These are phyloP conservation scores for Scedosporium apiospermum DNA, from an alignment of 2,329 filamentous ascomycete species.

Conservation along the genomic window DNA sequence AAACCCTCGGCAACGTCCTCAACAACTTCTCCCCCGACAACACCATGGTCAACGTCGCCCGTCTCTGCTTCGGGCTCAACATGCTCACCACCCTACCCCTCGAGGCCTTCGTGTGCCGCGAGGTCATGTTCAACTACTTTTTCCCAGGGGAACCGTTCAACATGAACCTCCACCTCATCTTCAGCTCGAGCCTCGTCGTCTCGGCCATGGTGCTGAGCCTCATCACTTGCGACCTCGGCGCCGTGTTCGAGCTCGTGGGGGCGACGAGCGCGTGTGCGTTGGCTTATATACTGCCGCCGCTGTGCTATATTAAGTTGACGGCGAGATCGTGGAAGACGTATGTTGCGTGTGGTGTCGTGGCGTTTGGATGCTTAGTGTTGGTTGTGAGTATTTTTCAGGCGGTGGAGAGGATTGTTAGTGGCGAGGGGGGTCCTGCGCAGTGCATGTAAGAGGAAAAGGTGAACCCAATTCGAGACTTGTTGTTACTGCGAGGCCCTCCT, in stretches of 20 bases:
- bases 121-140: constrained; percentile 87
- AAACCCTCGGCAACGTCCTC: constrained; percentile 87
- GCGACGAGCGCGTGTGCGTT: constrained; percentile 89
- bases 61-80: constrained; percentile 93
- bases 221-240: constrained; percentile 84
- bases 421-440: constrained; percentile 18
- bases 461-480: neutral
- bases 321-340: constrained; percentile 66
- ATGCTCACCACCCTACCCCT: constrained; percentile 96
- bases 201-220: constrained; percentile 68
- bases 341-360: constrained; percentile 61
- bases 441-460: constrained; percentile 15
- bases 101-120: constrained; percentile 94
- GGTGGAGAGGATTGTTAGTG: constrained; percentile 53
- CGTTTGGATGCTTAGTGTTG: constrained; percentile 75
- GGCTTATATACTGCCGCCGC: constrained; percentile 87
- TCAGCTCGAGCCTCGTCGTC: constrained; percentile 76
- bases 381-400: constrained; percentile 68
- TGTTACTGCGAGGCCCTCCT: too few relatives aligned
- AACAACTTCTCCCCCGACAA: constrained; percentile 95
- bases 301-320: constrained; percentile 92
- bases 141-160: constrained; percentile 65
- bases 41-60: constrained; percentile 86
- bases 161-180: constrained; percentile 73
- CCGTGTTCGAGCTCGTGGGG: constrained; percentile 92